phyloP scores from a whole-genome alignment of 2,329 filamentous ascomycete species.

The Atkinsonella texensis region DNA sequence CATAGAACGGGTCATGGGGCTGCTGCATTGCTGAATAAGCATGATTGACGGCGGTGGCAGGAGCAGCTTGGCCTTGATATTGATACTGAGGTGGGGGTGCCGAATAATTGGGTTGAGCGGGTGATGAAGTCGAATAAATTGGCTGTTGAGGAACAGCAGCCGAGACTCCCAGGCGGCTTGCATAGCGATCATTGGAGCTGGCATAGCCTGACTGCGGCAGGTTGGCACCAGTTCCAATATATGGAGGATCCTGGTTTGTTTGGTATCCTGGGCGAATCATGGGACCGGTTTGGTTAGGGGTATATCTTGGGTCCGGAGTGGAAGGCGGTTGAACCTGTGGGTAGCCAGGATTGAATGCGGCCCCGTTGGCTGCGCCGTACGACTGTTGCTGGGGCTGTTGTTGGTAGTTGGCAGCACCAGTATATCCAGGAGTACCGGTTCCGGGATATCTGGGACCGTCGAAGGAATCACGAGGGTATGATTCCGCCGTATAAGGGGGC shows the following conservation, averaged over 20 bases:
- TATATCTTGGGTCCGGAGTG: conserved; percentile 22
- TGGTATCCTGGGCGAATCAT: conserved; percentile 22
- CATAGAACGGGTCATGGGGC: conserved; percentile 41
- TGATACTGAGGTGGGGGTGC: conserved; percentile 19
- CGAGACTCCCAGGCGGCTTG: conserved; percentile 17
- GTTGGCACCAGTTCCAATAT: conserved; percentile 26
- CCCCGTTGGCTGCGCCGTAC: conserved; percentile 20
- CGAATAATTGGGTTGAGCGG: conserved; percentile 21
- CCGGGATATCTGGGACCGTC: conserved; percentile 37
- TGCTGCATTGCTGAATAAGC: conserved; percentile 23
- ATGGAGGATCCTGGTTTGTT: conserved; percentile 19
- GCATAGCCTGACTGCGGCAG: conserved; percentile 16
- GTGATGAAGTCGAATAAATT: conserved; percentile 20
- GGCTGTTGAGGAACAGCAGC: conserved; percentile 20
- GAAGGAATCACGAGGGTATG: conserved; percentile 31
- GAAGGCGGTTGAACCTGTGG: conserved; percentile 21
- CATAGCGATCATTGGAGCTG: conserved; percentile 19
- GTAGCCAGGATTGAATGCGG: conserved; percentile 19
- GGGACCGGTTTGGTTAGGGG: conserved; percentile 15
- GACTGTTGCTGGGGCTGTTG: conserved; percentile 11
- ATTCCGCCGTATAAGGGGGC: conserved; percentile 22
- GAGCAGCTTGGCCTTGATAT: conserved; percentile 25
- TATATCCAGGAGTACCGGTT: conserved; percentile 37
- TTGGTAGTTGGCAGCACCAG: conserved; percentile 27
- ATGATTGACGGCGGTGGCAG: conserved; percentile 13